Base-by-base conservation (phyloP, 2,329 filamentous ascomycete genomes). In the Decorospora gaudefroyi region DNA sequence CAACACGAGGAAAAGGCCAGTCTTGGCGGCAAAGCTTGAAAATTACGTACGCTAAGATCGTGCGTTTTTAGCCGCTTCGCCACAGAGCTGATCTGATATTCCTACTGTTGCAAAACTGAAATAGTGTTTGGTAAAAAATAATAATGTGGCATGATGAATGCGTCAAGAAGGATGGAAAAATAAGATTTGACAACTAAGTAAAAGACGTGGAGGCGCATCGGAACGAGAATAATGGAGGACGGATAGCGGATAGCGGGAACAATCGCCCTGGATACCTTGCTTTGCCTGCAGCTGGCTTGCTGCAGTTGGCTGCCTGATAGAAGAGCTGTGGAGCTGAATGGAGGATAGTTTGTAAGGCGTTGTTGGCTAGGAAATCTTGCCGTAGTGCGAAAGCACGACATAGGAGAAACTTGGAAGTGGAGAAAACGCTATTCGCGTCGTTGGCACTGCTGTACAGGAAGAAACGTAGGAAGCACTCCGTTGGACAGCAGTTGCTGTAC, bases 1-100 rank as follows among this genome's bases (percentile, higher is more conserved):
- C 21, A 27, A 25, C 32, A 29, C 11, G n/a, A 23, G 30, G n/a
- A n/a, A 23, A 25, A 19, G 35, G 40, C 6, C 15, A 31, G 21
- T 10, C 41, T 54, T 48, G 51, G 48, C 53, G 9, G 7, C 3
- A 18, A 46, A 54, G 52, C 46, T 51, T 54, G 54, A 36, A 30
- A 12, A 12, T 21, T 23, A 31, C 12, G 12, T 13, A 19, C 22
- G 10, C 38, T 46, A 44, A 25, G 16, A 30, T 36, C 35, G 23
- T 25, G 33, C 34, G 41, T 42, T 15, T n/a, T 35, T 54, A 51
- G 53, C 40, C 43, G 49, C 42, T 30, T 46, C 29, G 41, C 43
- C 42, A 34, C 35, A 42, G 21, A 25, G 17, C 36, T 26, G 46
- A 33, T 47, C 49, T 50, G 50, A 56, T 50, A 50, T 49, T 46